A percentile compares a stretch with the other conserved stretches of the same genome.
phyloP scores from a whole-genome alignment of 371 early-diverging fungal genomes.

The Apophysomyces elegans region DNA sequence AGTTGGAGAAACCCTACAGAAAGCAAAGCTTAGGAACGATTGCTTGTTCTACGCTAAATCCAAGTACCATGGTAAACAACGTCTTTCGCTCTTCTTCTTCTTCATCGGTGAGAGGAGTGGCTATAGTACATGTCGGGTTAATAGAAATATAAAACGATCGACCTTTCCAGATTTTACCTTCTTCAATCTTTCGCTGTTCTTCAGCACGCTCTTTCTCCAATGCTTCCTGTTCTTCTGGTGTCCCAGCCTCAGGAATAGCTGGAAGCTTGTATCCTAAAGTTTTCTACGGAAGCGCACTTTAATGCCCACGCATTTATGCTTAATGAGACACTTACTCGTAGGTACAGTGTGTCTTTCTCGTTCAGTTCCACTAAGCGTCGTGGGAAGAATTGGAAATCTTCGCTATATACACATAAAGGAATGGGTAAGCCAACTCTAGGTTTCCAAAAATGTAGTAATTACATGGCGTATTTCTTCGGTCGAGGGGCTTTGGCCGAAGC shows the following conservation, averaged over 20 bases:
- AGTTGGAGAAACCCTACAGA: conserved; percentile 86
- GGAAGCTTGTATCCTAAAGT: conserved; percentile 66
- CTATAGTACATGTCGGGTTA: conserved; percentile 25
- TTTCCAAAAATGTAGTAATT: conserved; percentile 14
- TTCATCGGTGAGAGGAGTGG: conserved; percentile 89
- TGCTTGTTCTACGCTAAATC: conserved; percentile 14
- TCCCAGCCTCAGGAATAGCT: conserved; percentile 37
- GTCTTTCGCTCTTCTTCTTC: conserved; percentile 85
- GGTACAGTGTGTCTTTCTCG: conserved; percentile 76
- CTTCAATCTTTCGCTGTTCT: conserved; percentile 86
- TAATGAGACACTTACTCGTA: conserved; percentile 31
- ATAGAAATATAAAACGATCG: background rate
- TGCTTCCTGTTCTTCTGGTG: conserved; percentile 46
- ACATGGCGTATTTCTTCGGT: conserved; percentile 60
- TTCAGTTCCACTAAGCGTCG: conserved; percentile 76
- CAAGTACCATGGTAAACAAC: conserved; percentile 55
- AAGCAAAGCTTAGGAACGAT: background rate
- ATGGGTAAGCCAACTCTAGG: conserved; percentile 14
- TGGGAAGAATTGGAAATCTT: conserved; percentile 95
- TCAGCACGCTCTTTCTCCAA: conserved; percentile 72
- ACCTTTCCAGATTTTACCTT: conserved; percentile 15
- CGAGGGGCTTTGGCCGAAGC: conserved; percentile 57
- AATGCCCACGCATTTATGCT: background rate
- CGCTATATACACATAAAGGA: conserved; percentile 29
- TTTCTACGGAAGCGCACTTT: conserved; percentile 39